A percentile compares a stretch with the other conserved stretches of the same genome.
These are phyloP conservation scores for Leptographium flavum DNA, from an alignment of 2,329 filamentous ascomycete species.

Conservation along the genomic window DNA sequence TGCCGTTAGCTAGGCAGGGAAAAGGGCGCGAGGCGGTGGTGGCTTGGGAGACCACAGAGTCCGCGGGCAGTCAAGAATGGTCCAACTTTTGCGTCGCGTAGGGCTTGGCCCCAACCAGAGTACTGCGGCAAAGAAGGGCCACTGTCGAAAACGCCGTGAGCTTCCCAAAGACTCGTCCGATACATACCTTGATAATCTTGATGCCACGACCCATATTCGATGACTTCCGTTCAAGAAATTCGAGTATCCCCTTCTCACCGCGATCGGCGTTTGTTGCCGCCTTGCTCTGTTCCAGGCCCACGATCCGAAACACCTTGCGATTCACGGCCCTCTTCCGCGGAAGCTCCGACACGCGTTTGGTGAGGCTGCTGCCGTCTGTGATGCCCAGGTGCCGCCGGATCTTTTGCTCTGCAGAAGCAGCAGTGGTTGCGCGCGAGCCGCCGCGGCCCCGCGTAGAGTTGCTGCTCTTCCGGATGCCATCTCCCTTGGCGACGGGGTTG, in stretches of 20 bases:
- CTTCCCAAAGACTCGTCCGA: constrained; percentile 8
- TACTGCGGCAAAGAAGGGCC: not conserved
- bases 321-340: constrained; percentile 15
- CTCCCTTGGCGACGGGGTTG: constrained; percentile 6
- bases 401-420: constrained; percentile 8
- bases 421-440: not conserved
- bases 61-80: not conserved
- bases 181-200: constrained; percentile 67
- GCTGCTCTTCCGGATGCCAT: constrained; percentile 2
- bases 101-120: not conserved
- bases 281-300: constrained; percentile 55
- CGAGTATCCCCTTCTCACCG: constrained; percentile 48
- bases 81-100: not conserved
- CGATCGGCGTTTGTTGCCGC: constrained; percentile 52
- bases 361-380: constrained; percentile 14
- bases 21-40: constrained; percentile 15
- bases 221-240: constrained; percentile 59
- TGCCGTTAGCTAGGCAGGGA: constrained; percentile 46
- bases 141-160: constrained; percentile 1
- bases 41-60: not conserved
- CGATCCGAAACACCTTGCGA: constrained; percentile 31
- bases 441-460: constrained; percentile 3
- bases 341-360: constrained; percentile 12
- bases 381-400: constrained; percentile 17
- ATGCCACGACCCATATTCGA: constrained; percentile 40